A percentile compares a stretch with the other conserved stretches of the same genome.
These are phyloP conservation scores for Stachybotrys chlorohalonatus DNA, from an alignment of 2,329 filamentous ascomycete species.

Conservation along the genomic window DNA sequence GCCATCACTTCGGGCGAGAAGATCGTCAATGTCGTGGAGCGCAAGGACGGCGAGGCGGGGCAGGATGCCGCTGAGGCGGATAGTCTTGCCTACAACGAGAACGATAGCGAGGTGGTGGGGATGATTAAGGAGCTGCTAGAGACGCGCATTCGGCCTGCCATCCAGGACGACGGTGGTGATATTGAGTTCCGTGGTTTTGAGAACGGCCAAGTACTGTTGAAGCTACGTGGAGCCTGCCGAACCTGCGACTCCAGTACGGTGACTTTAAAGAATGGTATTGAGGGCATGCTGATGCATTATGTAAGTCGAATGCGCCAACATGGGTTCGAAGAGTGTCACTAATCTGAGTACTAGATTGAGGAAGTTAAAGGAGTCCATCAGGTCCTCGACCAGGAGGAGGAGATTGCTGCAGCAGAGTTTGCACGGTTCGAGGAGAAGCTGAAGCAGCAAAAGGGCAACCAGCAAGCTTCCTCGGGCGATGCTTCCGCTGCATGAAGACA, in stretches of 20 bases:
- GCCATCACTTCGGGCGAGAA: conserved; percentile 74
- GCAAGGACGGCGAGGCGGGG: conserved; percentile 39
- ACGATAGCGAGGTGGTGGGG: conserved; percentile 86
- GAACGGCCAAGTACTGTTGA: conserved; percentile 70
- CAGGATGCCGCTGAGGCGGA: conserved; percentile 43
- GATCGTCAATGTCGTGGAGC: conserved; percentile 65
- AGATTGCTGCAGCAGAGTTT: conserved; percentile 79
- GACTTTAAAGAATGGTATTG: conserved; percentile 94
- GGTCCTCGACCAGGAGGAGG: conserved; percentile 84
- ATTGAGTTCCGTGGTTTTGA: conserved; percentile 92
- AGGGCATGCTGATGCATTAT: conserved; percentile 97
- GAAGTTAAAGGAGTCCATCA: conserved; percentile 91
- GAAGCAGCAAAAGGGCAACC: conserved; percentile 39
- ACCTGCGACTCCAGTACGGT: conserved; percentile 97
- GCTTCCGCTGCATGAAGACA: background rate
- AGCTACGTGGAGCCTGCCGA: conserved; percentile 84
- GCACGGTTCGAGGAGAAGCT: conserved; percentile 87
- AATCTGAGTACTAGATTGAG: conserved; percentile 58
- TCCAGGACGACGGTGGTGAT: conserved; percentile 95
- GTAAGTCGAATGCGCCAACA: conserved; percentile 40
- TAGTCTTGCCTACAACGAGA: conserved; percentile 73
- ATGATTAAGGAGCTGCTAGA: conserved; percentile 99
- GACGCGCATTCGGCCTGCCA: conserved; percentile 87
- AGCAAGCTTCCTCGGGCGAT: background rate
- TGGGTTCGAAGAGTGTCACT: conserved; percentile 11